These are phyloP conservation scores for Geotrichum citri-aurantii DNA, from an alignment of 1,139 yeast species.

Conservation along the genomic window DNA sequence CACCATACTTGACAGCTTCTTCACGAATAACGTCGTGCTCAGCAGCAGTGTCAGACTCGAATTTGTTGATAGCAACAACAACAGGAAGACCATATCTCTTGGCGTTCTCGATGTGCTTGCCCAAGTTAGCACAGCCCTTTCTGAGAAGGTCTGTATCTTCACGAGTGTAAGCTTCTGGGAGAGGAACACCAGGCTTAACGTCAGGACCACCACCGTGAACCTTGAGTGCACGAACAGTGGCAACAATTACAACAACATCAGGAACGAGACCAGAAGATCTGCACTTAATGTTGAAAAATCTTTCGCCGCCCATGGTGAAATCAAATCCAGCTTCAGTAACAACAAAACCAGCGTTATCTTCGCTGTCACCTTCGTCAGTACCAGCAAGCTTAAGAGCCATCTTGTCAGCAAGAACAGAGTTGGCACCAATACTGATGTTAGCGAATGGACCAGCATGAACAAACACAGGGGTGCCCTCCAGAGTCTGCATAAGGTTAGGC, in stretches of 20 bases:
- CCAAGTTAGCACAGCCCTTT: constrained; percentile 83
- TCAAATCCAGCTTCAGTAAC: constrained; percentile 98
- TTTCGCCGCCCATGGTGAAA: constrained; percentile 99
- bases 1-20: constrained; percentile 90
- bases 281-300: constrained; percentile 94
- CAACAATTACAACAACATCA: constrained; percentile 90
- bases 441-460: constrained; percentile 99
- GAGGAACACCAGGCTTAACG: constrained; percentile 89
- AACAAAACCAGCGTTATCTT: constrained; percentile 76
- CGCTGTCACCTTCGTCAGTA: constrained; percentile 49
- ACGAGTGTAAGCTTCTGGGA: constrained; percentile 77
- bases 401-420: constrained; percentile 90
- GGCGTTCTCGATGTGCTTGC: constrained; percentile 87
- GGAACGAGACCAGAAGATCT: constrained; percentile 88
- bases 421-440: constrained; percentile 94
- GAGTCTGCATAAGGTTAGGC: constrained; percentile 96
- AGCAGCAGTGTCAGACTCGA: constrained; percentile 75
- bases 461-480: constrained; percentile 97
- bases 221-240: constrained; percentile 94
- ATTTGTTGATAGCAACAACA: constrained; percentile 90
- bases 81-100: constrained; percentile 85
- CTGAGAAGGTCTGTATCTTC: constrained; percentile 82
- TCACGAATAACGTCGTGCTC: constrained; percentile 83
- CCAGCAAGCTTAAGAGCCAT: constrained; percentile 93
- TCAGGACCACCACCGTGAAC: constrained; percentile 99